A percentile compares a stretch with the other conserved stretches of the same genome.
phyloP scores from a whole-genome alignment of 1,284 basidiomycete genomes.

The Waitea zeae region DNA sequence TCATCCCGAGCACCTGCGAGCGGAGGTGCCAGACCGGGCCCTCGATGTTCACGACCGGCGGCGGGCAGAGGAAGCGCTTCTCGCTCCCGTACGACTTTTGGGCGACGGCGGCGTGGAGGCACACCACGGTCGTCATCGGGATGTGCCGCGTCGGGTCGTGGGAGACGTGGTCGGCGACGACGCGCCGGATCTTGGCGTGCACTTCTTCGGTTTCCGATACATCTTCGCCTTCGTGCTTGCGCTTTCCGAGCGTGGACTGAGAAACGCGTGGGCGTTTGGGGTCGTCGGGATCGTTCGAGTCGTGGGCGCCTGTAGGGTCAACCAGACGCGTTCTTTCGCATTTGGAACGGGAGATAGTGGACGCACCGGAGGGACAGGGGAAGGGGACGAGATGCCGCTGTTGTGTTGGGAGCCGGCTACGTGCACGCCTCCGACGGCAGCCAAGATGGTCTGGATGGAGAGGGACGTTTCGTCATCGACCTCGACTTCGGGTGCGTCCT shows the following conservation, averaged over 20 bases:
- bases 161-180: slow-evolving; percentile 60
- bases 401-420: too few relatives aligned
- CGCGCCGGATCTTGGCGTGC: slow-evolving; percentile 63
- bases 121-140: slow-evolving; percentile 80
- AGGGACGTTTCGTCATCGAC: not conserved
- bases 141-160: slow-evolving; percentile 54
- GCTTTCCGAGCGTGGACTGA: slow-evolving; percentile 32
- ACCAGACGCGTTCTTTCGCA: too few relatives aligned
- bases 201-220: slow-evolving; percentile 48
- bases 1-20: slow-evolving; percentile 67
- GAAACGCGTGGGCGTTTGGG: not conserved
- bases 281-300: too few relatives aligned
- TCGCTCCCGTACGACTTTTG: slow-evolving; percentile 88
- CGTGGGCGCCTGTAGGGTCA: too few relatives aligned
- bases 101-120: slow-evolving; percentile 76
- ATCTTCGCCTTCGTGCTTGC: slow-evolving; percentile 54
- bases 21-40: slow-evolving; percentile 72
- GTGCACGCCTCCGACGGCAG: not conserved
- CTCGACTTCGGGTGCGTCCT: not conserved
- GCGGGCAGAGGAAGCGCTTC: slow-evolving; percentile 82
- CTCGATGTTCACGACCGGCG: slow-evolving; percentile 76
- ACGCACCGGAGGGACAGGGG: not conserved
- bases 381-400: too few relatives aligned
- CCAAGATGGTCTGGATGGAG: not conserved
- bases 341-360: not conserved